These are phyloP conservation scores for Linum tenue DNA, from an alignment of 345 rosid species.

Conservation along the genomic window DNA sequence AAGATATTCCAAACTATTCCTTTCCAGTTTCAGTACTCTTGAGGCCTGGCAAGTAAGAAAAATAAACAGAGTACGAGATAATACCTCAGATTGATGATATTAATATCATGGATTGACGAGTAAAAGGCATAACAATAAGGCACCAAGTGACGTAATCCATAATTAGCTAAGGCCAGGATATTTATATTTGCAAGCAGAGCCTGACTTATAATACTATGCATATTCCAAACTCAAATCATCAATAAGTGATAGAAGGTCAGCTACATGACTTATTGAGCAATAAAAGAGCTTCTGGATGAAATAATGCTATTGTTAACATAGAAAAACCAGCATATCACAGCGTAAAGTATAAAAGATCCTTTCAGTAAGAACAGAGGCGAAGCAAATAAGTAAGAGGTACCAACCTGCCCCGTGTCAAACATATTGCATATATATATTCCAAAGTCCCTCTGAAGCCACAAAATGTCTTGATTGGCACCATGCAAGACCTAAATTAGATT, in stretches of 20 bases:
- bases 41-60: slow-evolving; percentile 51
- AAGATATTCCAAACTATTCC: slow-evolving; percentile 80
- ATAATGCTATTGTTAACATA: neutral
- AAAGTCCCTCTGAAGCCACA: slow-evolving; percentile 96
- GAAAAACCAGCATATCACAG: neutral
- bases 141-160: too few relatives aligned
- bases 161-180: too few relatives aligned
- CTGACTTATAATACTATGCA: neutral
- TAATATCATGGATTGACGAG: too few relatives aligned
- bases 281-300: neutral
- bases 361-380: neutral
- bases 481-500: slow-evolving; percentile 71
- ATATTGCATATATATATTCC: slow-evolving; percentile 93
- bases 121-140: too few relatives aligned
- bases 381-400: slow-evolving; percentile 7
- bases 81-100: neutral
- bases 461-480: slow-evolving; percentile 90
- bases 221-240: neutral
- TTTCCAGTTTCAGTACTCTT: slow-evolving; percentile 76
- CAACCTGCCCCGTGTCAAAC: slow-evolving; percentile 97
- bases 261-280: neutral
- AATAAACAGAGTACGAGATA: slow-evolving; percentile 3
- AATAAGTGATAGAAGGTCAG: neutral
- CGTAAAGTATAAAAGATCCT: neutral
- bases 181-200: neutral